Evolutionary conservation across 2,329 filamentous ascomycete genomes (phyloP).

Genomic region (Penicillium glabrum): DNA sequence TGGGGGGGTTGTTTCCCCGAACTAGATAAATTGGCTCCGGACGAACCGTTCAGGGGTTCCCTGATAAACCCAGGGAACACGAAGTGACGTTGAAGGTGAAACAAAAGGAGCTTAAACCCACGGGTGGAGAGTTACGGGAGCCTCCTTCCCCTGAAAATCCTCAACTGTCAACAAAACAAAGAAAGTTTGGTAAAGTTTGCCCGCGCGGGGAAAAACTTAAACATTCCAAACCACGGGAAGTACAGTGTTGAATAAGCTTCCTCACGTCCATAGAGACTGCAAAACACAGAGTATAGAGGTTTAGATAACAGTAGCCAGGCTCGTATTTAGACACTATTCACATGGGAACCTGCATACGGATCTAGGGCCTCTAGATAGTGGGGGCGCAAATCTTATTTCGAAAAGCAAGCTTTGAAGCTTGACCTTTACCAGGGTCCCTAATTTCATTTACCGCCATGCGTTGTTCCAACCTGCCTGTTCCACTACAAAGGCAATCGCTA

Average conservation of each 20-base stretch:
- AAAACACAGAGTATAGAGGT: background rate
- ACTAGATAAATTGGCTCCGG: background rate
- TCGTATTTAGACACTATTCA: background rate
- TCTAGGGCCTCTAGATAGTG: background rate
- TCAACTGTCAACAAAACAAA: background rate
- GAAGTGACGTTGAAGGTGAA: background rate
- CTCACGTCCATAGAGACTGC: background rate
- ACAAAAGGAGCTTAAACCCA: background rate
- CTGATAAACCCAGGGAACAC: background rate
- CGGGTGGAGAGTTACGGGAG: background rate
- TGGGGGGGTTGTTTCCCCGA: background rate
- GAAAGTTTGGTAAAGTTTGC: background rate
- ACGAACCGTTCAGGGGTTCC: background rate
- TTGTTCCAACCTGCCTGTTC: slow-evolving; percentile 13
- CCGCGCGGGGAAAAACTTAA: background rate
- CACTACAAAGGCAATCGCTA: slow-evolving; percentile 9
- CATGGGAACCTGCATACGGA: background rate
- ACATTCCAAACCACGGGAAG: background rate
- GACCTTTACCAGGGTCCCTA: background rate
- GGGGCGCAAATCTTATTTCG: background rate
- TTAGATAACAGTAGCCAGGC: background rate
- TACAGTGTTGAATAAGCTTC: background rate
- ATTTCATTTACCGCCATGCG: slow-evolving; percentile 5
- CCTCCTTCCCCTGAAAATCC: background rate
- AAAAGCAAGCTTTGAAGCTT: background rate